phyloP scores from a whole-genome alignment of 371 early-diverging fungal genomes.

The Sporodiniella umbellata region DNA sequence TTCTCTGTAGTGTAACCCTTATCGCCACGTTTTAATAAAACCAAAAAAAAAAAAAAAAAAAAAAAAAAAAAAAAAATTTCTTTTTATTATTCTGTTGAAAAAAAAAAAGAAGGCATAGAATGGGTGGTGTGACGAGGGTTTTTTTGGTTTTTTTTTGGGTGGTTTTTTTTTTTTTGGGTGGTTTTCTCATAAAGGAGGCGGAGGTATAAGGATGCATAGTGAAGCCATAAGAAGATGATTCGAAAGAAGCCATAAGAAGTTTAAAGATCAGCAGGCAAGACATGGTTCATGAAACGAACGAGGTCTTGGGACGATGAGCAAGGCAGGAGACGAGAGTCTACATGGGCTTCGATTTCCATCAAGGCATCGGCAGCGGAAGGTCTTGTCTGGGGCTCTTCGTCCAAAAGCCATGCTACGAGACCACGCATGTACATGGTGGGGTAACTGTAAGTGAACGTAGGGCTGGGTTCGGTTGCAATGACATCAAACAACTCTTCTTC shows the following conservation, averaged over 20 bases:
- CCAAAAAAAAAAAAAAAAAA: no score
- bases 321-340: conserved; percentile 34
- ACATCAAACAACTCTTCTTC: conserved; percentile 43
- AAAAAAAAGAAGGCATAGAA: not conserved
- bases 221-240: not conserved
- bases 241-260: no score
- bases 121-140: not conserved
- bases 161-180: no score
- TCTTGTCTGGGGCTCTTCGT: conserved; percentile 36
- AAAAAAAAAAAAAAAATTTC: no score
- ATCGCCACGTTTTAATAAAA: no score
- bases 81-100: no score
- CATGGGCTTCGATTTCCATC: conserved; percentile 42
- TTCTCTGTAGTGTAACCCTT: no score
- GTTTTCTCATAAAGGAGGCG: no score
- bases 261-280: conserved; percentile 21
- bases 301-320: conserved; percentile 32
- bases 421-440: conserved; percentile 50
- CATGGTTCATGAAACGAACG: conserved; percentile 38
- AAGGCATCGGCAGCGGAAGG: conserved; percentile 40
- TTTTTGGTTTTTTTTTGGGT: no score
- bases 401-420: conserved; percentile 45
- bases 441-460: conserved; percentile 43
- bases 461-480: conserved; percentile 41
- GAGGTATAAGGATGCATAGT: not conserved